These are phyloP conservation scores for Colletotrichum trifolii DNA, from an alignment of 2,329 filamentous ascomycete genomes.

Conservation along the genomic window DNA sequence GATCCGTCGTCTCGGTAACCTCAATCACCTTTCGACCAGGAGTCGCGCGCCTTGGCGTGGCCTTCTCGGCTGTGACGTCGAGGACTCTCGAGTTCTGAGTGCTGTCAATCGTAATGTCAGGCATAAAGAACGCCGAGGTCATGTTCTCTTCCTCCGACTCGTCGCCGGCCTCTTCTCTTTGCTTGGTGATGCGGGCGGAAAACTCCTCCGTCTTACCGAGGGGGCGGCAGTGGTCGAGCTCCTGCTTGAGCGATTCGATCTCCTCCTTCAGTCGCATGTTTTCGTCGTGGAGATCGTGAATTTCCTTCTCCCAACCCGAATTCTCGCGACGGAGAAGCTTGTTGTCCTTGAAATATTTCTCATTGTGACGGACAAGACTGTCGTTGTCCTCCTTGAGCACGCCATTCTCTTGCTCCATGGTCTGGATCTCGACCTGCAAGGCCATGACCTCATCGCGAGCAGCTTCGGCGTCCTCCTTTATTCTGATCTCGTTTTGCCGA, in stretches of 20 bases:
- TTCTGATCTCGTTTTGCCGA: slow-evolving; percentile 52
- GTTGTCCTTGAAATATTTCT: slow-evolving; percentile 66
- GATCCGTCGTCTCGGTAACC: slow-evolving; percentile 42
- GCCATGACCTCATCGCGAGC: slow-evolving; percentile 54
- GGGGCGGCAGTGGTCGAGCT: slow-evolving; percentile 55
- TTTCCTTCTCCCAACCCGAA: slow-evolving; percentile 57
- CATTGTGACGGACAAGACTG: slow-evolving; percentile 64
- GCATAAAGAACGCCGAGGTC: slow-evolving; percentile 69
- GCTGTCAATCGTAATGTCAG: slow-evolving; percentile 66
- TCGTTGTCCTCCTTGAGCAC: slow-evolving; percentile 62
- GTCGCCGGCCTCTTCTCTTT: slow-evolving; percentile 45
- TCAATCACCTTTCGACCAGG: slow-evolving; percentile 46
- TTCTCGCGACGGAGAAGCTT: slow-evolving; percentile 61
- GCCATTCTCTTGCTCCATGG: slow-evolving; percentile 55
- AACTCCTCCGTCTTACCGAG: slow-evolving; percentile 49
- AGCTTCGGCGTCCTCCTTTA: slow-evolving; percentile 54
- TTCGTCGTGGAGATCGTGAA: slow-evolving; percentile 58
- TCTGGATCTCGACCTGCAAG: slow-evolving; percentile 51
- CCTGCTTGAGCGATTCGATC: slow-evolving; percentile 56
- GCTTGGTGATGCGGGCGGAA: slow-evolving; percentile 44
- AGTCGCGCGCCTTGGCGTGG: slow-evolving; percentile 40
- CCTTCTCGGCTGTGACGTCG: slow-evolving; percentile 30
- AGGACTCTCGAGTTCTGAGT: slow-evolving; percentile 46
- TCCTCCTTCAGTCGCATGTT: slow-evolving; percentile 60
- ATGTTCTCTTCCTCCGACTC: slow-evolving; percentile 56